Evolutionary conservation across 495 filamentous ascomycete species (phyloP).

Genomic region (Penicillium pulvis): DNA sequence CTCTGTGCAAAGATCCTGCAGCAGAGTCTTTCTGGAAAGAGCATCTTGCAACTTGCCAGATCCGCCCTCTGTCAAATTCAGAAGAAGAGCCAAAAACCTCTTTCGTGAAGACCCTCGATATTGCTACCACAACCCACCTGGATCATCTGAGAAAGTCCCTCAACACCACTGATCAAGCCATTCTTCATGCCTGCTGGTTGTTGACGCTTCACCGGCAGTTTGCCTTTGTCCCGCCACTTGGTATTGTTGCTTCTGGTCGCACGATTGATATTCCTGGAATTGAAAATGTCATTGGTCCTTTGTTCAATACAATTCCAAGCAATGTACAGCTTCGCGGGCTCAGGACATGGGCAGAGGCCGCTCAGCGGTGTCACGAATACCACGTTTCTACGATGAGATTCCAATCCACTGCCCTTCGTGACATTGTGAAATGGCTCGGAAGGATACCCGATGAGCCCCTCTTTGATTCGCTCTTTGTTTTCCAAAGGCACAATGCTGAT

Average conservation of each 20-base stretch:
- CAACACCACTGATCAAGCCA: slow-evolving; percentile 45
- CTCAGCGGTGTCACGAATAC: slow-evolving; percentile 39
- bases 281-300: slow-evolving; percentile 75
- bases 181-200: slow-evolving; percentile 42
- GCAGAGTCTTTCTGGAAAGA: slow-evolving; percentile 69
- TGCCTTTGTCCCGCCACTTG: slow-evolving; percentile 29
- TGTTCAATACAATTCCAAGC: slow-evolving; percentile 88
- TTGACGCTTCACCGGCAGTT: slow-evolving; percentile 42
- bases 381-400: slow-evolving; percentile 45
- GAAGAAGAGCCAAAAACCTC: slow-evolving; percentile 10
- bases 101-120: slow-evolving; percentile 21
- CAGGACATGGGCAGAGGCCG: slow-evolving; percentile 35
- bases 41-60: slow-evolving; percentile 49
- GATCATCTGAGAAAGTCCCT: slow-evolving; percentile 30
- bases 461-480: slow-evolving; percentile 58
- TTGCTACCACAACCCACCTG: slow-evolving; percentile 18
- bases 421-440: slow-evolving; percentile 48
- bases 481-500: slow-evolving; percentile 53
- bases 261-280: slow-evolving; percentile 56
- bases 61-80: slow-evolving; percentile 26
- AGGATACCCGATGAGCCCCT: slow-evolving; percentile 39
- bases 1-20: slow-evolving; percentile 36
- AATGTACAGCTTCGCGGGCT: slow-evolving; percentile 50
- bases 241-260: slow-evolving; percentile 48
- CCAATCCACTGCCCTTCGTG: slow-evolving; percentile 47